Evolutionary conservation across 768 basidiomycete genomes (phyloP), one percentile per base, ranked within the genome.

Genomic region (Podaxis rugospora): DNA sequence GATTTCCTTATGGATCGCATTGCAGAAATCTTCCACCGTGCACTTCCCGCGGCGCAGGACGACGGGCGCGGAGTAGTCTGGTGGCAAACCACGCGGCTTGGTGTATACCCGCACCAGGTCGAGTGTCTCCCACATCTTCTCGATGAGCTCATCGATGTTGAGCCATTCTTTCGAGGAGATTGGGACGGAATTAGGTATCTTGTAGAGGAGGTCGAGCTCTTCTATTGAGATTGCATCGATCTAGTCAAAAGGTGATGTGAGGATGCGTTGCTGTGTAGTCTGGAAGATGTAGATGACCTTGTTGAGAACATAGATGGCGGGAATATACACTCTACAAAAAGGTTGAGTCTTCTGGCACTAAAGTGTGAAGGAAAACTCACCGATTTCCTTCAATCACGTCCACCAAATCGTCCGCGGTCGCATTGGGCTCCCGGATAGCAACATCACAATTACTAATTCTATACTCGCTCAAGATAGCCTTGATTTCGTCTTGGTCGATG

Each of bases 191-290:
- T 92, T 83, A 2, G 97, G 97, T 62, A 99, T 99, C 75, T 93
- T 92, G 78, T 95, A 93, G 80, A 96, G 74, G 59, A 96, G 82
- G 73, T 98, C 96, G 25, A 98, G 84, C 75, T 98, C 96, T 72
- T 98, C 96, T 73, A 98, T 97, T 57, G 93, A 95, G 68, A 98
- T 98, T 18, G 93, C 97, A 72, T 99, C 97, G 70, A 96, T 95
- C 88, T 93, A 62, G n/a, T 61, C 13, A 35, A 28, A 55, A 25
- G 14, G 57, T 9, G 32, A 42, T 62, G 49, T 35, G 39, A 56
- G 39, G 16, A 46, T 23, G 11, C 11, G 16, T 25, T 28, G 14
- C 7, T 25, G 2, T 53, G 32, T 51, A n/a, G 25, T 18, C 25
- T 16, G 13, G 6, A 23, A 27, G 18, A 16, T 28, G 67, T 28